Percentiles rank a stretch among this genome's conserved stretches.
phyloP scores from a whole-genome alignment of 768 basidiomycete genomes.

The Termitomyces sp. region DNA sequence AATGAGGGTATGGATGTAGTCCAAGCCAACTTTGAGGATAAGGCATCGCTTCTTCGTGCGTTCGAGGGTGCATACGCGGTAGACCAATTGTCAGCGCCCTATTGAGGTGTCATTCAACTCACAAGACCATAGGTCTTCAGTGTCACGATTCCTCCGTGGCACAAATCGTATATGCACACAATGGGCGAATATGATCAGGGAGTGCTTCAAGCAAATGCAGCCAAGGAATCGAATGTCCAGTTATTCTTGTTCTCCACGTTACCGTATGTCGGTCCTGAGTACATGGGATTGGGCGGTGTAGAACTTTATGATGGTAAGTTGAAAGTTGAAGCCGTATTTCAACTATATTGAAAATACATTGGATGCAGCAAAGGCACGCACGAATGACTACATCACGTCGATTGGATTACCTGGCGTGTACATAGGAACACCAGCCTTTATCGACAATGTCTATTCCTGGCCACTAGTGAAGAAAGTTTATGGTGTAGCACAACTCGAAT shows the following conservation, averaged over 20 bases:
- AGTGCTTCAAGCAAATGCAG: conserved; percentile 11
- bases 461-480: conserved; percentile 7
- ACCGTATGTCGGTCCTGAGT: conserved; percentile 12
- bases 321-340: background rate
- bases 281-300: conserved; percentile 13
- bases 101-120: background rate
- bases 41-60: conserved; percentile 5
- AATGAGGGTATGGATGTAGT: conserved; percentile 9
- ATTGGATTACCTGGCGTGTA: conserved; percentile 11
- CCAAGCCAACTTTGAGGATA: conserved; percentile 8
- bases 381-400: conserved; percentile 11
- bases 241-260: conserved; percentile 12
- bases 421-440: conserved; percentile 10
- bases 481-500: conserved; percentile 7
- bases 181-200: conserved; percentile 11
- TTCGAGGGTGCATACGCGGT: conserved; percentile 10
- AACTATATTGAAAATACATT: background rate
- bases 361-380: conserved; percentile 12
- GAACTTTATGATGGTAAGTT: conserved; percentile 12
- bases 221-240: conserved; percentile 11
- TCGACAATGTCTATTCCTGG: conserved; percentile 12
- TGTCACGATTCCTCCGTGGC: conserved; percentile 13
- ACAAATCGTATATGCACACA: conserved; percentile 6
- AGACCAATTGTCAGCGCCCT: background rate
- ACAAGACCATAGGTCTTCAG: conserved; percentile 7